phyloP scores from a whole-genome alignment of 2,329 filamentous ascomycete genomes.

The Stachybotrys chlorohalonatus region DNA sequence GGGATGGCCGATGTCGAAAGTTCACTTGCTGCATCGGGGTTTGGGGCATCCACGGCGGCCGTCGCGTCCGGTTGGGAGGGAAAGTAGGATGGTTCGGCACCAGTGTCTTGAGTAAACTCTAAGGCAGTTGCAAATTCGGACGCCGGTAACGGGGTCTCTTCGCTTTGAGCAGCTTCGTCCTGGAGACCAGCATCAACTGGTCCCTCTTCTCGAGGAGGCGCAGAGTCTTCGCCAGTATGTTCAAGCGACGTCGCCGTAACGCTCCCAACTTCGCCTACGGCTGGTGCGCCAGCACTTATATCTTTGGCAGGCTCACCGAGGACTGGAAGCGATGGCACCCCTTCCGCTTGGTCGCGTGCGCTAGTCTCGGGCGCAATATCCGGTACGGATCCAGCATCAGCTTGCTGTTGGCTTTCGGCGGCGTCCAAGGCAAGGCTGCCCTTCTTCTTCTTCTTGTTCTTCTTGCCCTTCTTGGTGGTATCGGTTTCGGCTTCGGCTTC shows the following conservation, averaged over 20 bases:
- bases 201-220: background rate
- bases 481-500: slow-evolving; percentile 2
- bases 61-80: background rate
- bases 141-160: background rate
- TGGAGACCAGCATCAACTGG: background rate
- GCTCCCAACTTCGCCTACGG: background rate
- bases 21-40: slow-evolving; percentile 5
- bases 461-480: slow-evolving; percentile 18
- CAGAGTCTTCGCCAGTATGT: background rate
- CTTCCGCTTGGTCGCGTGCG: background rate
- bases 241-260: background rate
- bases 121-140: background rate
- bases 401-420: background rate
- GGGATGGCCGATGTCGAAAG: background rate
- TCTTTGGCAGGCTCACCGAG: background rate
- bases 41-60: background rate
- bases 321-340: background rate
- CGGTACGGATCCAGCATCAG: background rate
- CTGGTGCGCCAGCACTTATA: background rate
- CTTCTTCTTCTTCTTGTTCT: slow-evolving; percentile 26
- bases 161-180: background rate
- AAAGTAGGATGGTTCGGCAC: background rate
- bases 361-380: background rate
- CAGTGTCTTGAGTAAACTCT: background rate
- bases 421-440: background rate